Conservation (phyloP, 352 stramenopile genomes). For the Phytophthora crassamura region DNA sequence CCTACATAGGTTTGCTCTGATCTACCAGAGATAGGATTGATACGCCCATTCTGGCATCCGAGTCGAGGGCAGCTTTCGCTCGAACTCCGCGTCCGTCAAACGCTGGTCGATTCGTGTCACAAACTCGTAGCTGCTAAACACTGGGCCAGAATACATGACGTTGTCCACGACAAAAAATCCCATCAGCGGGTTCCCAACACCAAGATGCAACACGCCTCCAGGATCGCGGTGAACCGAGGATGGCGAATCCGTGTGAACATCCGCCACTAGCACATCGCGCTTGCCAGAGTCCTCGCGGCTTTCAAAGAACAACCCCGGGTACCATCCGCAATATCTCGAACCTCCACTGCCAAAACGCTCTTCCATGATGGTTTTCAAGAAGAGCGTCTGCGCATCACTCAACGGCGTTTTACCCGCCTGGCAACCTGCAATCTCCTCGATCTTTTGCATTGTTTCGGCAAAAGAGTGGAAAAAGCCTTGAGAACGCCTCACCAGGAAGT, state of each 20-base stretch:
- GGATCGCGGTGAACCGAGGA: neutral
- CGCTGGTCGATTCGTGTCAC: slow-evolving; percentile 15
- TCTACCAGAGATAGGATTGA: slow-evolving; percentile 15
- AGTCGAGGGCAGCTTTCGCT: neutral
- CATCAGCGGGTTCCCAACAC: slow-evolving; percentile 10
- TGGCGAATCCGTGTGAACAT: slow-evolving; percentile 11
- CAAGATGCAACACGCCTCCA: slow-evolving; percentile 19
- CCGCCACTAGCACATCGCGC: slow-evolving; percentile 12
- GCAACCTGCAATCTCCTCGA: slow-evolving; percentile 16
- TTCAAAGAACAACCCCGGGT: slow-evolving; percentile 10
- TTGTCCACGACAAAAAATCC: slow-evolving; percentile 22
- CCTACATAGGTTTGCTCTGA: neutral
- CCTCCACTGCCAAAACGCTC: slow-evolving; percentile 1
- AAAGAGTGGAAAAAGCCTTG: slow-evolving; percentile 18
- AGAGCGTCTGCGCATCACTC: slow-evolving; percentile 16
- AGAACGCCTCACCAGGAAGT: neutral
- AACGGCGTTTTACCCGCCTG: slow-evolving; percentile 8
- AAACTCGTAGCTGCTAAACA: slow-evolving; percentile 30
- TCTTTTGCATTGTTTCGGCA: slow-evolving; percentile 12
- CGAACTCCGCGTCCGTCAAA: slow-evolving; percentile 10
- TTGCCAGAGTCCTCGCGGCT: neutral
- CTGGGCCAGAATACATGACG: slow-evolving; percentile 15
- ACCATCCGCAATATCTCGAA: slow-evolving; percentile 6
- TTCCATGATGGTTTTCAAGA: slow-evolving; percentile 36
- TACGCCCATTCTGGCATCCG: slow-evolving; percentile 5